phyloP scores from a whole-genome alignment of 1,139 yeast species.

The Debaryomyces nepalensis region DNA sequence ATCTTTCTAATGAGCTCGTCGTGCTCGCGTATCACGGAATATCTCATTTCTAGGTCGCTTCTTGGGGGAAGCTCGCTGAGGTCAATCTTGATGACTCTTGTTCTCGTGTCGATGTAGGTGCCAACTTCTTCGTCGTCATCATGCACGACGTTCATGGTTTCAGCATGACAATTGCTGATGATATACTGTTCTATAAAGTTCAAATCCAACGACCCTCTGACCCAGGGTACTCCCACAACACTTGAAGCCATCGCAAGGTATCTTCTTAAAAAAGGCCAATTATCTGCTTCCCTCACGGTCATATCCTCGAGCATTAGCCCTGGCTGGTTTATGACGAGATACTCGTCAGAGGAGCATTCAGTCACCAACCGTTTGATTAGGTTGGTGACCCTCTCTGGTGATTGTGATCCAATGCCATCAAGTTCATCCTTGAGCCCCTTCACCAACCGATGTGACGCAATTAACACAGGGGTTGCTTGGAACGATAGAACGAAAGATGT shows the following conservation, averaged over 20 bases:
- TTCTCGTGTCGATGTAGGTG: constrained; percentile 60
- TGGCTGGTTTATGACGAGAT: constrained; percentile 70
- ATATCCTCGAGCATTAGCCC: constrained; percentile 68
- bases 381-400: constrained; percentile 40
- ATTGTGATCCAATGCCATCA: constrained; percentile 26
- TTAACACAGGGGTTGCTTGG: constrained; percentile 38
- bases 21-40: constrained; percentile 33
- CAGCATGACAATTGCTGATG: constrained; percentile 53
- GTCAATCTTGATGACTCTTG: constrained; percentile 60
- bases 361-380: constrained; percentile 55
- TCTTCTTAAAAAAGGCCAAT: constrained; percentile 59
- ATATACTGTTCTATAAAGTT: constrained; percentile 49
- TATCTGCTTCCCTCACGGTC: constrained; percentile 36
- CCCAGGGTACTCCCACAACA: constrained; percentile 62
- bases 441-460: constrained; percentile 50
- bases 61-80: constrained; percentile 53
- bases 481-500: constrained; percentile 16
- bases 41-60: constrained; percentile 24
- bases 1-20: constrained; percentile 59
- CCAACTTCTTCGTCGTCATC: constrained; percentile 49
- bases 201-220: constrained; percentile 50
- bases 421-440: constrained; percentile 35
- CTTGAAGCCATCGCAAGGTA: constrained; percentile 67
- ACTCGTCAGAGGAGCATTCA: constrained; percentile 72
- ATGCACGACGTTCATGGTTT: constrained; percentile 39